Evolutionary conservation across 2,329 filamentous ascomycete genomes (phyloP), one percentile per base, ranked within the genome.

Genomic region (Sphaerulina vaccinii): DNA sequence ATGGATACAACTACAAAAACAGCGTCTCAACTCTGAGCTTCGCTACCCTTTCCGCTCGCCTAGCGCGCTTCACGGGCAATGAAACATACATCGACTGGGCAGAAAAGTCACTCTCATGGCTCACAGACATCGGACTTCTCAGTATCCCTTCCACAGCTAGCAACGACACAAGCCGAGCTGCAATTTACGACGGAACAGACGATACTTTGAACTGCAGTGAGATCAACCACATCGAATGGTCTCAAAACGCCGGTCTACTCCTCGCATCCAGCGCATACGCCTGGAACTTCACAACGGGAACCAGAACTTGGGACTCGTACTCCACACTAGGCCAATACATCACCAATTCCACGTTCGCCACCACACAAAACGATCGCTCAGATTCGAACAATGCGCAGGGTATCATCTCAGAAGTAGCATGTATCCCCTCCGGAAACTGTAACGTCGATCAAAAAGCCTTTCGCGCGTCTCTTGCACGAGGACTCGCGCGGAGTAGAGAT

Each of bases 1-100:
- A 83, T 56, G 90, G 89, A 11, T 85, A 90, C 67, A 79, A 83
- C 64, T 93, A 95, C 79, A 93, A 91, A 71, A 92, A 92, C 73
- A 79, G 84, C 13, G 82, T 91, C 61, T 85, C 84, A 55, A 93
- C 93, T 68, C 88, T 87, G 36, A 85, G 84, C n/a, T 83, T 93
- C 66, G 91, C 95, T 70, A 86, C 91, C 63, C 77, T 95, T 10
- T 84, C 86, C 3, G 87, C 89, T 1, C 65, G 69, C 15, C 62
- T 72, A 6, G 63, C 61, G 5, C 54, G 60, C 21, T 72, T 64
- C 55, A 72, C 70, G 3, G 68, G 68, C 22, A 72, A 73, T 57
- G 23, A 55, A 43, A 85, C 80, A 0, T 88, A 88, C 61, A 56
- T 73, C 11, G 78, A 86, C 15, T 89, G 85, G 86, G 85, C 86